Evolutionary conservation across 306 rosid genomes (phyloP), one percentile per base, ranked within the genome.

Genomic region (Hippophae tibetana): DNA sequence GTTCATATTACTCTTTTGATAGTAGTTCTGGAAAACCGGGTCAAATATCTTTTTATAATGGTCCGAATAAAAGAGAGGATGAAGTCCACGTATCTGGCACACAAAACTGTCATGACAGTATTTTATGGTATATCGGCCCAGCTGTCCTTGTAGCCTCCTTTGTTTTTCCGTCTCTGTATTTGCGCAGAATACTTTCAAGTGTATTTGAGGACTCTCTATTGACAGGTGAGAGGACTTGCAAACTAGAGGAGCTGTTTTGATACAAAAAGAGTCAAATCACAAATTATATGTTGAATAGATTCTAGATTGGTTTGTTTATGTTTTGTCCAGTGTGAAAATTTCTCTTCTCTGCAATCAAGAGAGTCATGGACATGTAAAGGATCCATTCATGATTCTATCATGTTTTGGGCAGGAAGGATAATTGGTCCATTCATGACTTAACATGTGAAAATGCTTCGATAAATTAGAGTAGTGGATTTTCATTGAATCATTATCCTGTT

Each of bases 161-260:
- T 81, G 77, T 92, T 71, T 85, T 88, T 69, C 99, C 99, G 26
- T 88, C 99, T 1, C 88, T 92, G 25, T 88, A 92, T 76, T 61
- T 92, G 68, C 95, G 96, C 45, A 80, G 75, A 84, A 60, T 85
- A 46, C 84, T 92, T 18, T 85, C 93, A 56, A 68, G 78, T 60
- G 52, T 92, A 68, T 92, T 86, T 74, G 99, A 92, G 83, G 99
- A 92, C 79, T 92, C 99, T 43, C 68, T 92, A 78, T 72, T 92
- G 63, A 92, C 99, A 67, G 98, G 98, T 84, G 64, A 73, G 75
- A 66, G 63, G 64, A 13, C 56, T 61, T 59, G 67, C 62, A 63
- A 48, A 50, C 13, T 6, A 31, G 27, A 5, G 10, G 14, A 9
- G 38, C 38, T 31, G 4, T 31, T 31, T 31, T 31, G 38, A 31